Evolutionary conservation across 2,329 filamentous ascomycete genomes (phyloP).

Genomic region (Calycina marina): DNA sequence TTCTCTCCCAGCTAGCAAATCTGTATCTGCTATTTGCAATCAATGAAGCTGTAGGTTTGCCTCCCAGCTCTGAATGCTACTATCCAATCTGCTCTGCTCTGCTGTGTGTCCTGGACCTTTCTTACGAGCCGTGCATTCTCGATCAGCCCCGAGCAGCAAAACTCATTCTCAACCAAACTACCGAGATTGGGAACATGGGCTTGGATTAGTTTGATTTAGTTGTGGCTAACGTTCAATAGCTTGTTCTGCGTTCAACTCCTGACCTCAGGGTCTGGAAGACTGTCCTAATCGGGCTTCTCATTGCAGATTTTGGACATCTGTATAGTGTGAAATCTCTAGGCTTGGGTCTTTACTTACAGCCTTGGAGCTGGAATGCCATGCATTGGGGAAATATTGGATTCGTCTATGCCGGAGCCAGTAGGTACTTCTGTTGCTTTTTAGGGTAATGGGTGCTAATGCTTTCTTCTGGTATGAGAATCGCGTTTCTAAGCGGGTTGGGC

Average conservation of each 20-base stretch:
- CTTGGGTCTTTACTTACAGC: conserved; percentile 38
- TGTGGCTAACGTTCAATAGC: conserved; percentile 7
- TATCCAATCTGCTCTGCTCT: too few species aligned
- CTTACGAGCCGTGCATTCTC: too few species aligned
- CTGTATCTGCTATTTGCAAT: conserved; percentile 64
- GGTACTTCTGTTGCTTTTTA: too few species aligned
- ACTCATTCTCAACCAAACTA: too few species aligned
- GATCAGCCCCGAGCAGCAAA: too few species aligned
- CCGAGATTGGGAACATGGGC: too few species aligned
- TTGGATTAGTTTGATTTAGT: too few species aligned
- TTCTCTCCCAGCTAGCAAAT: conserved; percentile 62
- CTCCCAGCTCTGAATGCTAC: too few species aligned
- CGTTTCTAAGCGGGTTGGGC: not conserved
- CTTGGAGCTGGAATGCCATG: conserved; percentile 48
- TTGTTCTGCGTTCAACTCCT: conserved; percentile 55
- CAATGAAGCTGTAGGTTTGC: conserved; percentile 44
- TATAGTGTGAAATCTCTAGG: conserved; percentile 50
- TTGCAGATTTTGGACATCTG: conserved; percentile 67
- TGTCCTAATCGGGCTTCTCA: conserved; percentile 49
- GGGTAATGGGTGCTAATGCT: too few species aligned
- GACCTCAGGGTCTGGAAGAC: conserved; percentile 57
- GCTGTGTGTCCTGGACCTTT: not conserved
- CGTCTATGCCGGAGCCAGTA: conserved; percentile 50
- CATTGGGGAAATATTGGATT: conserved; percentile 56
- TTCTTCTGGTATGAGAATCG: not conserved